Base-by-base conservation (phyloP, 192 early-diverging fungal genomes). In the Backusella tarrabulga region DNA sequence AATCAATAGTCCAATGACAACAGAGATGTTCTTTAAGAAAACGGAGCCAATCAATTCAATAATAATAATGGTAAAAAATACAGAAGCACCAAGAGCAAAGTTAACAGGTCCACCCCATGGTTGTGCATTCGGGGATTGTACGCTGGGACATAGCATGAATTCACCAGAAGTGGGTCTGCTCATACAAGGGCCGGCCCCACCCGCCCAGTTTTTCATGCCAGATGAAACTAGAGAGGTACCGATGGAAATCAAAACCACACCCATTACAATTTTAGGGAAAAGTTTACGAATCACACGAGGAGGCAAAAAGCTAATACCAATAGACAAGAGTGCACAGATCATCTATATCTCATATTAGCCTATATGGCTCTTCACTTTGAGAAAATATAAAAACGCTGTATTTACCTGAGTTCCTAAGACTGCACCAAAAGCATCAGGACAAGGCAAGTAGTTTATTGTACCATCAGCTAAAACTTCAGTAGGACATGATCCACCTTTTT, bases 261-360 rank as follows among this genome's bases (percentile, higher is more conserved):
- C 88, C 15, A 88, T 87, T 14, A 89, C 88, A 74, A 89, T 85
- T 21, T 88, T 88, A 8, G 88, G 88, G 56, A 89, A 89, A 54
- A 89, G 68, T 67, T 78, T 84, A 71, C 87, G 84, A 34, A 89
- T 71, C 0, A 71, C 77, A 29, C 75, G 80, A 46, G 85, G 86
- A 52, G 88, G 88, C 32, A 89, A 17, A 44, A 87, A 86, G 4
- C 86, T 87, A 15, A 89, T 74, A 14, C 74, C 32, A 26, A 89
- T 80, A 8, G 83, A 83, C 34, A 89, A 68, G 9, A 87, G 38
- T 40, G 80, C 79, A 77, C 88, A 87, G 41, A 89, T 42, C 87
- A 88, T 85, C 26, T 81, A 81, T 11, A 12, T 12, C 0, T 12
- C 12, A 14, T 41, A 38, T 23, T 2, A 35, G 63, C 15, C 26